Conservation (phyloP, 352 stramenopile species). For the Globisporangium abappressorium region DNA sequence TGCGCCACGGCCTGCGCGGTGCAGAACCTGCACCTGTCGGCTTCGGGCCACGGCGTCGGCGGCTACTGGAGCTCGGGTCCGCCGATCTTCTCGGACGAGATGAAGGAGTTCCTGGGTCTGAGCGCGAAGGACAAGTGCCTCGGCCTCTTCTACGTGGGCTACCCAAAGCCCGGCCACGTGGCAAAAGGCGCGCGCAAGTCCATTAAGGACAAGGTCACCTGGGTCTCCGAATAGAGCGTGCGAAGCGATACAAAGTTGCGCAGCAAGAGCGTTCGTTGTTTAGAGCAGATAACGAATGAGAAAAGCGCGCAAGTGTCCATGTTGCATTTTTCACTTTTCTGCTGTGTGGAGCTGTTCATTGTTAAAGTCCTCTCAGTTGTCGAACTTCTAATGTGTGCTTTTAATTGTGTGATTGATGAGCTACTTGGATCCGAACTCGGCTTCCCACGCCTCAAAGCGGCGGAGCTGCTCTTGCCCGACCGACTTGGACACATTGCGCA, state of each 20-base stretch:
- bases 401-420: neutral
- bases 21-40: slow-evolving; percentile 83
- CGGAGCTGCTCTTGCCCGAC: slow-evolving; percentile 44
- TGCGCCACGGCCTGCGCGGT: slow-evolving; percentile 71
- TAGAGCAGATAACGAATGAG: slow-evolving; percentile 9
- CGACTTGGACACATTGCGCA: slow-evolving; percentile 51
- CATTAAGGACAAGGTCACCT: slow-evolving; percentile 77
- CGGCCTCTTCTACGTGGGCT: slow-evolving; percentile 83
- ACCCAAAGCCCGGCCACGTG: slow-evolving; percentile 46
- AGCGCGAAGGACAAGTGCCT: slow-evolving; percentile 73
- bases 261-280: slow-evolving; percentile 1
- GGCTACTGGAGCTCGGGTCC: slow-evolving; percentile 86
- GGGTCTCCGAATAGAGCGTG: slow-evolving; percentile 28
- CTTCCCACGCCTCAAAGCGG: slow-evolving; percentile 42
- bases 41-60: slow-evolving; percentile 58
- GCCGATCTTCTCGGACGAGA: slow-evolving; percentile 62
- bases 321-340: neutral
- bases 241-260: too few species aligned
- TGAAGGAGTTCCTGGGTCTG: slow-evolving; percentile 79
- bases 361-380: neutral
- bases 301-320: neutral
- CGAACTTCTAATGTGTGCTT: slow-evolving; percentile 11
- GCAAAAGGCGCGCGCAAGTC: slow-evolving; percentile 59
- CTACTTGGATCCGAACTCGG: slow-evolving; percentile 47
- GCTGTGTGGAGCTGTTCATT: neutral